A percentile compares a stretch with the other conserved stretches of the same genome.
Evolutionary conservation across 1,284 basidiomycete species (phyloP).

Genomic region (Microbotryum intermedium): DNA sequence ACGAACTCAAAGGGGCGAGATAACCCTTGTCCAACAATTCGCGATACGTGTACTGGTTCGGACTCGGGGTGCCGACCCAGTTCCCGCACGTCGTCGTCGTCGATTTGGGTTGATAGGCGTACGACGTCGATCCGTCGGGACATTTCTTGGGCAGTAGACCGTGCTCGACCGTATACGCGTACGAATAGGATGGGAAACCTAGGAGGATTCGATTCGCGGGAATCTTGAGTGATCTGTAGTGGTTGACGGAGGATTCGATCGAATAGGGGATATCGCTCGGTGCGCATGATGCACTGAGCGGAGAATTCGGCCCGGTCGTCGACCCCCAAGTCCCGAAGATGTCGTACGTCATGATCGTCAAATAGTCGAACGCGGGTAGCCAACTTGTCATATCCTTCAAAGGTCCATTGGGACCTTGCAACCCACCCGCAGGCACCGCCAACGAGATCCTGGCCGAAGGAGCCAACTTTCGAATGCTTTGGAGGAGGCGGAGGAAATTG

Average conservation of each 20-base stretch:
- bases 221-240: background rate
- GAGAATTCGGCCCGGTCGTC: slow-evolving; percentile 14
- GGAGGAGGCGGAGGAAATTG: slow-evolving; percentile 19
- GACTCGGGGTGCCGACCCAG: slow-evolving; percentile 5
- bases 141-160: slow-evolving; percentile 3
- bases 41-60: slow-evolving; percentile 7
- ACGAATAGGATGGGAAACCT: slow-evolving; percentile 15
- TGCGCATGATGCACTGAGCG: slow-evolving; percentile 4
- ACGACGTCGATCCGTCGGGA: slow-evolving; percentile 9
- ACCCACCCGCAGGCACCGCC: background rate
- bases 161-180: slow-evolving; percentile 5
- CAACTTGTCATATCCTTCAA: slow-evolving; percentile 5
- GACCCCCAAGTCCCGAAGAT: slow-evolving; percentile 12
- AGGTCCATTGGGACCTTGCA: slow-evolving; percentile 3
- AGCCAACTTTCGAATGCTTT: slow-evolving; percentile 11
- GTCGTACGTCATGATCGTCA: slow-evolving; percentile 13
- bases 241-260: background rate
- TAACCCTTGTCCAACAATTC: background rate
- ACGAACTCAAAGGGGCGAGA: too few species aligned
- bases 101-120: slow-evolving; percentile 1
- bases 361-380: slow-evolving; percentile 12
- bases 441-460: slow-evolving; percentile 14
- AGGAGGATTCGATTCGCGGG: slow-evolving; percentile 5
- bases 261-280: background rate
- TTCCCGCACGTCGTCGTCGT: slow-evolving; percentile 9